Evolutionary conservation across 345 rosid genomes (phyloP).

Genomic region (Dimocarpus longan): DNA sequence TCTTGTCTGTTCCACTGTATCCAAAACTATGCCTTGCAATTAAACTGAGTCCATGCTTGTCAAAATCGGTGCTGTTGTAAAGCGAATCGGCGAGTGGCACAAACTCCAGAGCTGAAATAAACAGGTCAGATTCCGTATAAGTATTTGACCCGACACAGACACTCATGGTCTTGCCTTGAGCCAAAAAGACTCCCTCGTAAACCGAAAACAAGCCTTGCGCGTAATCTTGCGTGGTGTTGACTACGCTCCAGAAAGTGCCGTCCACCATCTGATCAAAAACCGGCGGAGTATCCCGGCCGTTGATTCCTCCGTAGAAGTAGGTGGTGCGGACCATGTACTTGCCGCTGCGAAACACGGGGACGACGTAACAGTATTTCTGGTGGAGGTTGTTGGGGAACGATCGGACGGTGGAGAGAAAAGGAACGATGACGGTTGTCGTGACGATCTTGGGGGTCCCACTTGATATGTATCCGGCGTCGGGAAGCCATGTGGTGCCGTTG

Average conservation of each 20-base stretch:
- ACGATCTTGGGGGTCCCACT: conserved; percentile 54
- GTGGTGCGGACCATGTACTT: conserved; percentile 72
- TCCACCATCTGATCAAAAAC: conserved; percentile 93
- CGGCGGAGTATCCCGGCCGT: conserved; percentile 63
- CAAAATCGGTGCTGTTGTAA: conserved; percentile 75
- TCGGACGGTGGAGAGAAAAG: conserved; percentile 65
- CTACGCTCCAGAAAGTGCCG: conserved; percentile 79
- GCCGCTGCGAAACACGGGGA: conserved; percentile 53
- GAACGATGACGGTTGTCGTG: conserved; percentile 26
- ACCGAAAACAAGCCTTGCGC: conserved; percentile 50
- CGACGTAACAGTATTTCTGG: conserved; percentile 69
- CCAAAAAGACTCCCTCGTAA: conserved; percentile 78
- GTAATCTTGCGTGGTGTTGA: conserved; percentile 75
- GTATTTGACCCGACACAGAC: conserved; percentile 68
- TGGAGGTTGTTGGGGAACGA: conserved; percentile 62
- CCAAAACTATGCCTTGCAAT: conserved; percentile 84
- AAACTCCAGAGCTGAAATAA: conserved; percentile 85
- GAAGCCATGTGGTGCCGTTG: conserved; percentile 57
- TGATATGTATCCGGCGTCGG: conserved; percentile 52
- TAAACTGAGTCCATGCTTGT: conserved; percentile 48
- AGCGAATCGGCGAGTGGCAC: conserved; percentile 55
- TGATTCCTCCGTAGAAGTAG: conserved; percentile 83
- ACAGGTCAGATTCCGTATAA: conserved; percentile 78
- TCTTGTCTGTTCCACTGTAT: conserved; percentile 41
- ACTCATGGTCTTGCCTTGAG: conserved; percentile 76